Evolutionary conservation across 768 basidiomycete species (phyloP), one percentile per base, ranked within the genome.

Genomic region (Rhizopogon vulgaris): DNA sequence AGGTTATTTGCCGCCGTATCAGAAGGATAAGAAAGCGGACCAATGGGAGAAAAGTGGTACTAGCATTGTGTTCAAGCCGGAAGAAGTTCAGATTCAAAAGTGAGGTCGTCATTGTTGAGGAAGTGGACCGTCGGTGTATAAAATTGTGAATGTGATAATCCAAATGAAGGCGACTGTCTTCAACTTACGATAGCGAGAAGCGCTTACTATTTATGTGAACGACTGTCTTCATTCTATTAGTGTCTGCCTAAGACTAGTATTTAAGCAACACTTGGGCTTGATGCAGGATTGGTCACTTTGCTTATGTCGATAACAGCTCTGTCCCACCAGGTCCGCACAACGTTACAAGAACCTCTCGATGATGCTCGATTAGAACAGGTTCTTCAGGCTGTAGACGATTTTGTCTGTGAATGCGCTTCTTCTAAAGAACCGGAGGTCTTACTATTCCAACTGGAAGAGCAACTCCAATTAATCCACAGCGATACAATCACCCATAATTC

Each of bases 401-500:
- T 84, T 58, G 79, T 82, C 3, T 57, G 67, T 17, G 74, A 77
- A 55, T 78, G 72, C 59, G 64, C 71, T n/a, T 70, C 74, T 10
- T 75, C 78, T 18, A 67, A 73, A 25, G 75, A 82, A 38, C 60
- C 73, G 1, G 73, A 77, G 37, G 59, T 60, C 25, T 67, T 75
- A 12, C 64, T 82, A 18, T 64, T 66, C 54, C 73, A 78, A 41
- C 69, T 86, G 42, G 84, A 90, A 61, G 79, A 85, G 56, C 82
- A 88, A 55, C 75, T 91, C 11, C 83, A 84, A 53, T 66, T 68
- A 40, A 73, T 87, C 38, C 77, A 84, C 71, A 70, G 78, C 60
- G 80, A 85, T 46, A 71, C 75, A 46, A 75, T 85, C 52, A 83
- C 87, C 67, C 84, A 86, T 58, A 74, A 78, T 3, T 78, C 78